A percentile compares a stretch with the other conserved stretches of the same genome.
These are phyloP conservation scores for Eutrema japonicum DNA, from an alignment of 345 rosid species.

Conservation along the genomic window DNA sequence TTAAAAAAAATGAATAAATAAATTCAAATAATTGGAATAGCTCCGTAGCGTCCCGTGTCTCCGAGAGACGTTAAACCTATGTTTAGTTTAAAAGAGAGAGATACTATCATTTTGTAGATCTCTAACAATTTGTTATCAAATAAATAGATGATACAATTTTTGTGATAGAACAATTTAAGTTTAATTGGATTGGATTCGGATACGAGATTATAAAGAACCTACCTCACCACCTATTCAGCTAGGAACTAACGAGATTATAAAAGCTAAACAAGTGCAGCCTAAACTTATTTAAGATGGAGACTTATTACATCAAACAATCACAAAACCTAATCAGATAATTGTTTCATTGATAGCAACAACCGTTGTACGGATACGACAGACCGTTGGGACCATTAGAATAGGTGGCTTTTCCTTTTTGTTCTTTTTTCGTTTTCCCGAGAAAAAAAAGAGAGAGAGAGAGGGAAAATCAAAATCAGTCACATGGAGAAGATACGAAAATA, in stretches of 20 bases:
- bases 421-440: neutral
- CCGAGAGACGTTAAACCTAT: neutral
- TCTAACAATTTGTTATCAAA: too few relatives aligned
- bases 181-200: neutral
- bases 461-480: conserved; percentile 39
- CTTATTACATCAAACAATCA: conserved; percentile 20
- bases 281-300: conserved; percentile 8
- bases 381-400: conserved; percentile 7
- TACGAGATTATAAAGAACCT: neutral
- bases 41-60: neutral
- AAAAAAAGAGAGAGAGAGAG: neutral
- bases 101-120: too few relatives aligned
- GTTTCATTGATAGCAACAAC: conserved; percentile 13
- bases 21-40: neutral
- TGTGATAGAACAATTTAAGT: too few relatives aligned
- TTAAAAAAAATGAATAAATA: neutral
- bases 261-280: neutral
- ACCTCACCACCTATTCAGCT: neutral
- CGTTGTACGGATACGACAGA: conserved; percentile 36
- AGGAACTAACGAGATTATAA: neutral
- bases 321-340: conserved; percentile 13
- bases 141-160: too few relatives aligned
- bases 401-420: neutral
- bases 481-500: conserved; percentile 55
- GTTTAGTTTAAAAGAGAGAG: too few relatives aligned